A percentile compares a stretch with the other conserved stretches of the same genome.
phyloP scores from a whole-genome alignment of 2,329 filamentous ascomycete species.

The Monilinia fructicola region DNA sequence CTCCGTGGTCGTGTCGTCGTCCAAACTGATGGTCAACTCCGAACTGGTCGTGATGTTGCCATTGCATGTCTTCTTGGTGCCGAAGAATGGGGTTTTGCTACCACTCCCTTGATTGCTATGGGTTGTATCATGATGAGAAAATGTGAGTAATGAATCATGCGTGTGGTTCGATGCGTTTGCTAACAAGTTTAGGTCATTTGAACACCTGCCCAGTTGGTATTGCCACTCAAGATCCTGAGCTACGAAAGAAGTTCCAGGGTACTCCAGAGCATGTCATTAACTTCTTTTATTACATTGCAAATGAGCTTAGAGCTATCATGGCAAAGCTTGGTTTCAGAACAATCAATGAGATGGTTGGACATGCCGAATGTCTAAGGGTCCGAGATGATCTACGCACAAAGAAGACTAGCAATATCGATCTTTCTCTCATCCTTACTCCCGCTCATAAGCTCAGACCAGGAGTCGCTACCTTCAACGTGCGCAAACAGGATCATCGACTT shows the following conservation, averaged over 20 bases:
- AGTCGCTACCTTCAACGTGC: constrained; percentile 94
- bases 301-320: constrained; percentile 96
- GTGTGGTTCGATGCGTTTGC: background rate
- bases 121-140: constrained; percentile 95
- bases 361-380: constrained; percentile 80
- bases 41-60: constrained; percentile 89
- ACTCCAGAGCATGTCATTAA: constrained; percentile 97
- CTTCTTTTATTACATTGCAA: constrained; percentile 90
- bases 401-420: constrained; percentile 90
- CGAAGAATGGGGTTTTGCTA: constrained; percentile 98
- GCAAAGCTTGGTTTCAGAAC: constrained; percentile 91
- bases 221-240: constrained; percentile 90
- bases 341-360: constrained; percentile 97
- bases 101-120: constrained; percentile 92
- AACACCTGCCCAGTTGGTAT: constrained; percentile 92
- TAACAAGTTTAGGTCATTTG: constrained; percentile 33
- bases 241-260: constrained; percentile 89
- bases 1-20: constrained; percentile 93
- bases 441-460: constrained; percentile 94
- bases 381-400: constrained; percentile 82
- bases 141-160: constrained; percentile 29
- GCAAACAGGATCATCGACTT: constrained; percentile 94
- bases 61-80: constrained; percentile 93
- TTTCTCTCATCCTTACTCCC: constrained; percentile 88
- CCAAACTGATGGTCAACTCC: constrained; percentile 91